These are phyloP conservation scores for Glaciozyma antarctica DNA, from an alignment of 768 basidiomycete genomes.

Conservation along the genomic window DNA sequence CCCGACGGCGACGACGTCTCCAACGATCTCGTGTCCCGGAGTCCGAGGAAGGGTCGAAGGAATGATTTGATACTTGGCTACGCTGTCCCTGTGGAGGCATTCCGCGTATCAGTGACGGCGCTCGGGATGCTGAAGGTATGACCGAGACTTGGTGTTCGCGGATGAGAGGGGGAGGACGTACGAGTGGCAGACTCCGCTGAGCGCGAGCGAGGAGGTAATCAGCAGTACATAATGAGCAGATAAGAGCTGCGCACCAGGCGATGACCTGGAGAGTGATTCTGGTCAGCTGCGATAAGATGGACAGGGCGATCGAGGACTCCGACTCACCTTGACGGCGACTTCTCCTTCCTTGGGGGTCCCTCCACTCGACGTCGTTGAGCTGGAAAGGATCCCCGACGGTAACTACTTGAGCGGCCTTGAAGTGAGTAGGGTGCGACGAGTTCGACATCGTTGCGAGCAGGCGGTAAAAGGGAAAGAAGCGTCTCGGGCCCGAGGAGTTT, in stretches of 20 bases:
- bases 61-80: neutral
- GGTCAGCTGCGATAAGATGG: no score
- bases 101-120: no score
- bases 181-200: slow-evolving; percentile 26
- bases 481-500: no score
- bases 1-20: slow-evolving; percentile 30
- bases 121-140: neutral
- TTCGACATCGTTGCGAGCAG: no score
- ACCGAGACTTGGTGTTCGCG: neutral
- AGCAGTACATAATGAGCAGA: no score
- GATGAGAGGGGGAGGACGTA: neutral
- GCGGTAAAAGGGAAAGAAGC: no score
- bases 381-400: neutral
- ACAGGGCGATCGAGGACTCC: no score
- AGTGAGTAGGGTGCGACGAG: neutral
- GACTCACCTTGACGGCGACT: slow-evolving; percentile 20
- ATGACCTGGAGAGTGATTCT: no score
- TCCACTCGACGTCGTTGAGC: slow-evolving; percentile 11
- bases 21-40: slow-evolving; percentile 32
- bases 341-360: slow-evolving; percentile 3
- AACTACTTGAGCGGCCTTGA: neutral
- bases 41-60: slow-evolving; percentile 11
- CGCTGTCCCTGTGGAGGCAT: neutral
- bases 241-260: slow-evolving; percentile 1
- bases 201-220: no score